A percentile compares a stretch with the other conserved stretches of the same genome.
These are phyloP conservation scores for Corinectria fuckeliana DNA, from an alignment of 2,329 filamentous ascomycete genomes.

Conservation along the genomic window DNA sequence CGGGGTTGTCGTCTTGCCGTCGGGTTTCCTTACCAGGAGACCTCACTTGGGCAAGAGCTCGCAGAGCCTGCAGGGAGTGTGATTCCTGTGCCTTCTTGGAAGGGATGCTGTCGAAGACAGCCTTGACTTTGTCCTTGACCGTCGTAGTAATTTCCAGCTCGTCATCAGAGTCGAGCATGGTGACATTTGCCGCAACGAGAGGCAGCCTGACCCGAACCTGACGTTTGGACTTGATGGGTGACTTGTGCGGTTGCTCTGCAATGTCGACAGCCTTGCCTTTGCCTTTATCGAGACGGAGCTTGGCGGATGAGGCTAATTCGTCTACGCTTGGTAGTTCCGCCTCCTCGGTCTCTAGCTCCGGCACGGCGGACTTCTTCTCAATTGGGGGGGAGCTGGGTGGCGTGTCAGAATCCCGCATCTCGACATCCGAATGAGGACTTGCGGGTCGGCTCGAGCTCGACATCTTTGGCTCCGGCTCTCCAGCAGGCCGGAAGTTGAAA, in stretches of 20 bases:
- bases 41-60: conserved; percentile 74
- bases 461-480: conserved; percentile 44
- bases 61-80: conserved; percentile 70
- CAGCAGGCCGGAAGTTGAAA: conserved; percentile 74
- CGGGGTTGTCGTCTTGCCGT: conserved; percentile 52
- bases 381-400: conserved; percentile 74
- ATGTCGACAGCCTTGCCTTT: conserved; percentile 61
- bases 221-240: conserved; percentile 47
- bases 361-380: conserved; percentile 39
- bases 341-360: conserved; percentile 12
- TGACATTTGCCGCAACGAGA: conserved; percentile 45
- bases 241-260: conserved; percentile 26
- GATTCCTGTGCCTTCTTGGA: conserved; percentile 67
- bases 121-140: conserved; percentile 59
- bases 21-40: conserved; percentile 64
- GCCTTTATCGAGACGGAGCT: conserved; percentile 57
- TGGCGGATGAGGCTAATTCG: conserved; percentile 41
- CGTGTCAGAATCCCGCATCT: conserved; percentile 62
- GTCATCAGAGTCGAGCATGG: conserved; percentile 58
- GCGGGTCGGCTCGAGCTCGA: conserved; percentile 63
- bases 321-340: conserved; percentile 44
- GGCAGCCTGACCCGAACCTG: conserved; percentile 60
- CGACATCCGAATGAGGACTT: conserved; percentile 60
- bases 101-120: conserved; percentile 75
- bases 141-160: conserved; percentile 68